Base-by-base conservation (phyloP, 345 rosid species). In the Brassica nigra region DNA sequence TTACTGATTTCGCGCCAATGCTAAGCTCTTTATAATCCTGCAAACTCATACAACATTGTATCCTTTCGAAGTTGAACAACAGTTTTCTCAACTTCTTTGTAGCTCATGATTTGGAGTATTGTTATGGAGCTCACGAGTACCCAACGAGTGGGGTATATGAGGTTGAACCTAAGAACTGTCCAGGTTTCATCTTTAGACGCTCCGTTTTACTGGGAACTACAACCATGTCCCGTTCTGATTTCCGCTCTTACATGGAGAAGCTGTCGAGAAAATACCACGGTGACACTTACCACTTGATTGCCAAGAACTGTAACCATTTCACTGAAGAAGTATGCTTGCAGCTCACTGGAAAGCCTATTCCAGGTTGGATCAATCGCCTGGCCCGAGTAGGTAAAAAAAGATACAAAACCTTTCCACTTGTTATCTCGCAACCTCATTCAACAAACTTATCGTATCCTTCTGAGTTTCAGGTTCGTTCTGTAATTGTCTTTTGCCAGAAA, bases 271-370 rank as follows among this genome's bases (percentile, higher is more conserved):
- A 85, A 64, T 95, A 90, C 81, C 93, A 87, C 57, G 98, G 99
- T 52, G 96, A 95, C 70, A 84, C 91, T 5, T 95, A 95, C 78
- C 98, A 89, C 88, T 88, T 95, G 90, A 92, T 95, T 82, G 91
- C 96, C 76, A 93, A 95, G 89, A 95, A 95, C 73, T 95, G 99
- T 86, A 95, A 95, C 83, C 99, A 92, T 89, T 95, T 95, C 76
- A 87, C 97, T 0, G 89, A 91, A 73, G 94, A 95, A 63, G 94
- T 90, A 18, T 86, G 92, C 74, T 30, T 62, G 83, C 88, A 68
- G 80, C 84, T 95, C 62, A 90, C 91, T 2, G 97, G 99, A 79
- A 93, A 89, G 86, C 83, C 88, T 65, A 89, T 92, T 79, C 99
- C 99, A 18, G 97, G 97, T 84, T 95, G 97, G 98, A 89, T 95